Evolutionary conservation across 352 stramenopile species (phyloP), one percentile per base, ranked within the genome.

Genomic region (Globisporangium middletonii): DNA sequence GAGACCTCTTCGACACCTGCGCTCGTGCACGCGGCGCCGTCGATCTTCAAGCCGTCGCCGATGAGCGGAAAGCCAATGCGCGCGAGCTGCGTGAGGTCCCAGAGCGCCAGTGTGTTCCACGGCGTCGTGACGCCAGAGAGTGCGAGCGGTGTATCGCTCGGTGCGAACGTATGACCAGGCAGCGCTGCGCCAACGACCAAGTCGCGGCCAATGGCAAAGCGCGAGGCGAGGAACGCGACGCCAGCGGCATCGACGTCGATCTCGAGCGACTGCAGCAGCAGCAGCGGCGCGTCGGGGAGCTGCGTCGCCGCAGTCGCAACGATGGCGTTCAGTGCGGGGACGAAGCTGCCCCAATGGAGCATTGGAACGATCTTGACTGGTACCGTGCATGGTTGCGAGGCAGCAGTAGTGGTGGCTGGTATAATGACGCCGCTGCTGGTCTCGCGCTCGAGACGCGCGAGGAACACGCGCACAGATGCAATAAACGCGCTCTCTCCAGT

Each of bases 51-150:
- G 6, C 90, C 91, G 30, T 98, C 92, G 2, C 80, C 89, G 42
- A 97, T 76, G 9, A 97, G 66, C 5, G 86, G 75, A 67, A 98
- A 98, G 23, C 94, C 93, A 15, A 96, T 83, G 26, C 97, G 82
- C 15, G 86, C 82, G 42, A 99, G 75, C 61, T 93, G 91, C 27
- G 60, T 19, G 13, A 98, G 56, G 60, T 97, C 88, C 96, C 96
- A 99, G 3, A 98, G 64, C 28, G 94, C 94, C 1, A 98, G 76
- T 30, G 96, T 99, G 73, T 99, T 98, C 96, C 96, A 99, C 9
- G 96, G 95, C 57, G 78, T 90, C 27, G 95, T 98, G 54, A 86
- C 62, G 9, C 94, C 95, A 46, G 73, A 92, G 37, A 98, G 78
- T 57, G 75, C 59, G 27, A 91, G 55, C 2, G 69, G 66, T 55